Base-by-base conservation (phyloP, 2,329 filamentous ascomycete genomes). In the Fusarium sororula region DNA sequence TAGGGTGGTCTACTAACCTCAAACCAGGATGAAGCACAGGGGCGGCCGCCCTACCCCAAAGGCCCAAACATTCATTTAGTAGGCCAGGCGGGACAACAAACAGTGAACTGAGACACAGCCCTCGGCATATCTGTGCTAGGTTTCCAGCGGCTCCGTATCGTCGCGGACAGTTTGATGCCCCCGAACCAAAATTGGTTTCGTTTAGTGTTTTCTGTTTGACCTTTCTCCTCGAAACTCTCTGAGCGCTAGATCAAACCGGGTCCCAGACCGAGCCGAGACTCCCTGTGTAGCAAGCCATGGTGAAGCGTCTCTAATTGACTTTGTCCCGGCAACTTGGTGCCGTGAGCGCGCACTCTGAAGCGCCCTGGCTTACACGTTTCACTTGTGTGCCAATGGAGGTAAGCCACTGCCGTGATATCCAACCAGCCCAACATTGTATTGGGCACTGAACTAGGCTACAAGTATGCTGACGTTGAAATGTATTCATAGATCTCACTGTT, bases 21-120 rank as follows among this genome's bases (percentile, higher is more conserved):
- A 73, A 74, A 74, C 71, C 55, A 70, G 66, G 57, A 53, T 74
- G 70, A 74, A 57, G 70, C 70, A 68, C 62, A 55, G 47, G 28
- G 53, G 63, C 71, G 70, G 71, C 71, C 71, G 71, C 53, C 58
- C 45, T 26, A 28, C 58, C 32, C 30, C 41, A 37, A 37, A 18
- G 17, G 17, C 35, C 35, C 35, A 57, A 63, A 54, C 35, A 47
- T 45, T 12, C 35, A 47, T 45, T 20, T 39, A 37, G 51, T 15
- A 54, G 12, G 44, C 44, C 20, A 47, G 44, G 8, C 44, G 18
- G 39, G 38, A 26, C 26, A 32, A 24, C 28, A 35, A 32, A 57
- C 39, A 35, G 32, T 32, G n/a, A 30, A 39, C 18, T 41, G 50
- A 62, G 44, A 57, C 70, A 66, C 70, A 73, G 61, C 70, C 70